Conservation (phyloP, 208 protist genomes). For the Trypanosoma mega region DNA sequence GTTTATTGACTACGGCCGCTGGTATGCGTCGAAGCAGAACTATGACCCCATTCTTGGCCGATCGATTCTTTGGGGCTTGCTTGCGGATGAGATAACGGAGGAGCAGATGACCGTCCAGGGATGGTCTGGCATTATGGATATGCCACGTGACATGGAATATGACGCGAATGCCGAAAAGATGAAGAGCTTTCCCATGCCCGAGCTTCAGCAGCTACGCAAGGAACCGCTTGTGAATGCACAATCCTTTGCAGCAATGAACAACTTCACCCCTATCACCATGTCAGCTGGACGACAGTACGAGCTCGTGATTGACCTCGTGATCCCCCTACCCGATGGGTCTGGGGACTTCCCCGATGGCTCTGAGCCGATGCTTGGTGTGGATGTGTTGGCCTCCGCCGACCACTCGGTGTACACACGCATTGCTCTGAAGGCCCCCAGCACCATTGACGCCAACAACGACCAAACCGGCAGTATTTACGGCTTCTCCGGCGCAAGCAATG, state of each 20-base stretch:
- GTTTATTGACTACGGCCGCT: conserved; percentile 45
- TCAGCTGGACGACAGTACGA: conserved; percentile 4
- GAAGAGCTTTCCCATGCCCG: conserved; percentile 32
- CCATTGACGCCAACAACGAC: conserved; percentile 2
- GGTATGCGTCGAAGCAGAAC: conserved; percentile 53
- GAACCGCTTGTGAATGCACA: no score
- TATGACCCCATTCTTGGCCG: conserved; percentile 48
- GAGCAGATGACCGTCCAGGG: conserved; percentile 31
- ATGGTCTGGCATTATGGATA: conserved; percentile 51
- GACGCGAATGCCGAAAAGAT: conserved; percentile 37
- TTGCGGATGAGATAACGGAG: conserved; percentile 37
- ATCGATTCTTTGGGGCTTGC: conserved; percentile 49
- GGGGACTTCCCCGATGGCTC: no score
- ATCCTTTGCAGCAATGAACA: no score
- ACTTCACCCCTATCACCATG: no score
- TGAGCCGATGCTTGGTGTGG: conserved; percentile 1
- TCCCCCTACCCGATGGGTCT: not conserved
- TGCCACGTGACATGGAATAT: conserved; percentile 44
- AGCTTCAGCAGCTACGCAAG: conserved; percentile 40
- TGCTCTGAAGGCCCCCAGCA: not conserved
- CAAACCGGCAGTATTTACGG: not conserved
- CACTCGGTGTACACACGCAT: not conserved
- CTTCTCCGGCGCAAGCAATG: not conserved
- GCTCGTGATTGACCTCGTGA: conserved; percentile 20
- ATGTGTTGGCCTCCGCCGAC: not conserved